Base-by-base conservation (phyloP, 345 rosid genomes). In the Cardiospermum halicacabum region DNA sequence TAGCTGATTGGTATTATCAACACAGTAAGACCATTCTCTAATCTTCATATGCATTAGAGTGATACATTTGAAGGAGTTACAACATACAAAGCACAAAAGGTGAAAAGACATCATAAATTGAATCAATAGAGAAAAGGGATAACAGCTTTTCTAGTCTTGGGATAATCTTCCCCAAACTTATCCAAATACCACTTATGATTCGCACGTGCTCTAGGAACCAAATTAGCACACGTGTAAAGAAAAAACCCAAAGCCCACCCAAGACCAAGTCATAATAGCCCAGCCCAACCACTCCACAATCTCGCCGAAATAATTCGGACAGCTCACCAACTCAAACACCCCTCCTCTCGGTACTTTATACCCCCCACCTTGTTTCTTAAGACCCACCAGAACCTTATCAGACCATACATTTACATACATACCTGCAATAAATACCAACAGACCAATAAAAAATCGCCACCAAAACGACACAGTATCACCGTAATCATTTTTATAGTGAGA, bases 301-400 rank as follows among this genome's bases (percentile, higher is more conserved):
- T 94, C 97, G 11, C 99, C 97, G 0, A 86, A 77, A 66, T 95
- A 91, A 56, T 91, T 91, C 2, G 99, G 96, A 48, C 97, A 95
- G 69, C 93, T 89, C 30, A 87, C 89, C n/a, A 68, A 0, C 72
- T 95, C 92, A 56, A 95, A 89, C 89, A 75, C 80, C 4, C 96
- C 94, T 57, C 92, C 97, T 57, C 84, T 82, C 1, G 97, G 94
- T 37, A 91, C 75, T 78, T 76, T 81, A 37, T 91, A 91, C 31
- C 87, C 95, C 18, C 89, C 84, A 19, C 85, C 84, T 43, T 69
- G 80, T 60, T 68, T 81, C 75, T 85, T 94, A 50, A 91, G 7
- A 15, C 85, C 79, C 56, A 86, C 82, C 77, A 94, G 56, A 50
- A 79, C 86, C 66, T 68, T 70, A 67, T 91, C 99, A 11, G 96